Percentiles rank a stretch among this genome's conserved stretches.
Conservation (phyloP, 345 rosid genomes). For the Eutrema heterophyllum region DNA sequence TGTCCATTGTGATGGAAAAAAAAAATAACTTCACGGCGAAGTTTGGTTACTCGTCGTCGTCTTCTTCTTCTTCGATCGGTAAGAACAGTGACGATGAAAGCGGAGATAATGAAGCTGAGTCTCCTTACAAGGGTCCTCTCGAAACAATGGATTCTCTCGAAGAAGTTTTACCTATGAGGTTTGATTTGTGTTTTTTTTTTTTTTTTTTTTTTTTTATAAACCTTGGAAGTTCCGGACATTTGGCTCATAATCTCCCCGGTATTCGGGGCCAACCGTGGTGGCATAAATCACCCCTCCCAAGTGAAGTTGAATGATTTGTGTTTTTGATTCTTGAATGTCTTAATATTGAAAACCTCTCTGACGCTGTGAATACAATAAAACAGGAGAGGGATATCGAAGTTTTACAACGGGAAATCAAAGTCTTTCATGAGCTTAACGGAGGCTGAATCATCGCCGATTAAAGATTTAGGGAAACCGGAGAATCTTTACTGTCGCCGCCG, state of each 20-base stretch:
- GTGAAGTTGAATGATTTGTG: no score
- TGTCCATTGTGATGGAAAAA: constrained; percentile 26
- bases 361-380: background rate
- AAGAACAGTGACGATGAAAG: constrained; percentile 38
- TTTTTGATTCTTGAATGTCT: background rate
- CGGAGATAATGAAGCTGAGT: constrained; percentile 50
- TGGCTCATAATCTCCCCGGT: no score
- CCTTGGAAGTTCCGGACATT: no score
- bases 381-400: constrained; percentile 71
- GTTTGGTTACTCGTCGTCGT: constrained; percentile 5
- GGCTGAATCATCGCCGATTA: constrained; percentile 33
- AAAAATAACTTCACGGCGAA: background rate
- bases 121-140: constrained; percentile 45
- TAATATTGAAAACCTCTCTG: background rate
- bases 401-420: constrained; percentile 69
- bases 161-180: constrained; percentile 55
- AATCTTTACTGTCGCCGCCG: constrained; percentile 42
- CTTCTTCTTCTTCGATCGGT: constrained; percentile 49
- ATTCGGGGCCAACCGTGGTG: no score
- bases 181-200: background rate
- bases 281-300: no score
- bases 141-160: constrained; percentile 53
- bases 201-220: no score
- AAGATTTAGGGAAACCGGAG: constrained; percentile 60
- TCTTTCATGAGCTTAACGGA: constrained; percentile 51